A percentile compares a stretch with the other conserved stretches of the same genome.
These are phyloP conservation scores for Claviceps paspali DNA, from an alignment of 2,329 filamentous ascomycete species.

Conservation along the genomic window DNA sequence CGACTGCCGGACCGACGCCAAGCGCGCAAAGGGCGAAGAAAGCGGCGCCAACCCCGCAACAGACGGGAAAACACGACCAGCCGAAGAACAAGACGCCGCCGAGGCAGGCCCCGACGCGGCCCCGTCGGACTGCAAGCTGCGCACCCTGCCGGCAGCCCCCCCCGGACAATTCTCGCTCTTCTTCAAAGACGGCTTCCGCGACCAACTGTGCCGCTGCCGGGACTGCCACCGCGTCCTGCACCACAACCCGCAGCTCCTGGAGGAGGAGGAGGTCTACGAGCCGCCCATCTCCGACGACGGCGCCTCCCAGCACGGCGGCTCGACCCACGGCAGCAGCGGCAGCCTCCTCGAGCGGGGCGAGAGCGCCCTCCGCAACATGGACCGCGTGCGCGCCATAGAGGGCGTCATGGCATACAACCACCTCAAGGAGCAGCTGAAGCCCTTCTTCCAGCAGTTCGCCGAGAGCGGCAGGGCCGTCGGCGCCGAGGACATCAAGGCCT, in stretches of 20 bases:
- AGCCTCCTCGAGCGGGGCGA: slow-evolving; percentile 85
- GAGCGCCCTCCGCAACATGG: slow-evolving; percentile 78
- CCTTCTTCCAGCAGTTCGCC: slow-evolving; percentile 85
- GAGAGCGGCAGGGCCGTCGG: slow-evolving; percentile 78
- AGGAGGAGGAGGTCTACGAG: slow-evolving; percentile 90
- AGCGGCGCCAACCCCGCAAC: not conserved
- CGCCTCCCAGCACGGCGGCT: slow-evolving; percentile 37
- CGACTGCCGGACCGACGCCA: slow-evolving; percentile 21
- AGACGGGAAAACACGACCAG: not conserved
- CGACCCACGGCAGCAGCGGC: slow-evolving; percentile 58
- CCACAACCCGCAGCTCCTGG: slow-evolving; percentile 64
- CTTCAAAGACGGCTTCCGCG: slow-evolving; percentile 62
- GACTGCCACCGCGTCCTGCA: slow-evolving; percentile 63
- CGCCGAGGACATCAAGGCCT: slow-evolving; percentile 89
- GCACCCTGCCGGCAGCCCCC: slow-evolving; percentile 40
- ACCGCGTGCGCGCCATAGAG: slow-evolving; percentile 85
- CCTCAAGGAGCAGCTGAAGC: slow-evolving; percentile 88
- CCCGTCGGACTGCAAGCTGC: slow-evolving; percentile 40
- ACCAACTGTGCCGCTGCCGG: slow-evolving; percentile 66
- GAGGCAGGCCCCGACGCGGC: slow-evolving; percentile 3
- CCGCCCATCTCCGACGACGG: slow-evolving; percentile 62
- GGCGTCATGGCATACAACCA: slow-evolving; percentile 98
- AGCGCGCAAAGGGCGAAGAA: slow-evolving; percentile 36
- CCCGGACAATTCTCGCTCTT: slow-evolving; percentile 62
- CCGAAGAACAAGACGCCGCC: not conserved